Percentiles rank a stretch among this genome's conserved stretches.
Evolutionary conservation across 2,329 filamentous ascomycete species (phyloP).

Genomic region (Ophiognomonia clavigignenti-juglandacearum): DNA sequence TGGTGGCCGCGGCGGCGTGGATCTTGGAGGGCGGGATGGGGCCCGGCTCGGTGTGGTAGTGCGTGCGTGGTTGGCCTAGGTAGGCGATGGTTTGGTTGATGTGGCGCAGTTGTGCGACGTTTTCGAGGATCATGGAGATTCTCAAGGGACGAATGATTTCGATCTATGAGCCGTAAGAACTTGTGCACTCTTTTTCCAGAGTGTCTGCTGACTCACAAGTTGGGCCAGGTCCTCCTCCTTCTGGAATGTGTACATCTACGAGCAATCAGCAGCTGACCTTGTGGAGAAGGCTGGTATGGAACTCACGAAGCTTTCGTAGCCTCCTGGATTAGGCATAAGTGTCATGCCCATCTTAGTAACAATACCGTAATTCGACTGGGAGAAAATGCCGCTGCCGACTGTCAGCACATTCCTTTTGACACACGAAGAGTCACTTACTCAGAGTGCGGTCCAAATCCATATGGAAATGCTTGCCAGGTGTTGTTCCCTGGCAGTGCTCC

Average conservation of each 20-base stretch:
- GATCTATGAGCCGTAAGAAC: slow-evolving; percentile 14
- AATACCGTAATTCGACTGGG: slow-evolving; percentile 45
- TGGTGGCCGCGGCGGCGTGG: slow-evolving; percentile 26
- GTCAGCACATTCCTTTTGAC: neutral
- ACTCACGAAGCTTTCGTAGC: slow-evolving; percentile 36
- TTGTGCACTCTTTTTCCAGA: neutral
- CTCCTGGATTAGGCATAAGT: slow-evolving; percentile 48
- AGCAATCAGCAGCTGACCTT: slow-evolving; percentile 22
- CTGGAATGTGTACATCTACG: slow-evolving; percentile 37
- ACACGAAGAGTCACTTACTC: slow-evolving; percentile 16
- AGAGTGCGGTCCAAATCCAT: slow-evolving; percentile 33
- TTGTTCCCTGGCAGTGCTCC: slow-evolving; percentile 32
- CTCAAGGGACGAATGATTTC: slow-evolving; percentile 33
- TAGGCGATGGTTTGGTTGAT: slow-evolving; percentile 32
- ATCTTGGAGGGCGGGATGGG: slow-evolving; percentile 34
- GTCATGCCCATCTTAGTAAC: slow-evolving; percentile 48
- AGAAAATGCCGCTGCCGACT: slow-evolving; percentile 43
- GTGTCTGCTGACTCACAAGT: slow-evolving; percentile 25
- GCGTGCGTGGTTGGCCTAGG: slow-evolving; percentile 28
- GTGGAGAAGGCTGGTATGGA: neutral
- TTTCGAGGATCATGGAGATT: slow-evolving; percentile 33
- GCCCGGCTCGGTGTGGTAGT: slow-evolving; percentile 26
- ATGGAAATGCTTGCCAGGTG: slow-evolving; percentile 37
- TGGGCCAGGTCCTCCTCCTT: slow-evolving; percentile 43
- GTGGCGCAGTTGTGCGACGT: slow-evolving; percentile 40